Percentiles rank a stretch among this genome's conserved stretches.
Evolutionary conservation across 1,284 basidiomycete species (phyloP).

Genomic region (Trichosporon asahii): DNA sequence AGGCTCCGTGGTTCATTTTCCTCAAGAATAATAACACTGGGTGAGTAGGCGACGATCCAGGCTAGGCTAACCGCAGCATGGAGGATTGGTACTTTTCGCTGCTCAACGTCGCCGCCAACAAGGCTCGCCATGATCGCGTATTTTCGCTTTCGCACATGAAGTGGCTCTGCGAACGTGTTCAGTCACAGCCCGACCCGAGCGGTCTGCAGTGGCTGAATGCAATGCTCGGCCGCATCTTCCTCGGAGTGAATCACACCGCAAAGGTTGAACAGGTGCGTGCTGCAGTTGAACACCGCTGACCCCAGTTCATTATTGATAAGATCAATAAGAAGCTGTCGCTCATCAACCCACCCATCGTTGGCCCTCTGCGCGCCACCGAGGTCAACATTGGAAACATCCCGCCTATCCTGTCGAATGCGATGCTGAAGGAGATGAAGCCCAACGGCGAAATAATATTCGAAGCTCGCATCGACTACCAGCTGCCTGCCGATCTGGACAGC

Average conservation of each 20-base stretch:
- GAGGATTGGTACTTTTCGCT: slow-evolving; percentile 93
- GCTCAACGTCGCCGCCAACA: slow-evolving; percentile 62
- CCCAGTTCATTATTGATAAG: slow-evolving; percentile 70
- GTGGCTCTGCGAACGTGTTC: slow-evolving; percentile 71
- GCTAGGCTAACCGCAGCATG: slow-evolving; percentile 35
- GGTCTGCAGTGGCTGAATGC: slow-evolving; percentile 97
- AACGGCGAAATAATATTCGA: slow-evolving; percentile 90
- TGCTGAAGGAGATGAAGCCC: slow-evolving; percentile 91
- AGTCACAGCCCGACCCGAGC: slow-evolving; percentile 85
- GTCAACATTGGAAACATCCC: slow-evolving; percentile 82
- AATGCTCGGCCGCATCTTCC: slow-evolving; percentile 84
- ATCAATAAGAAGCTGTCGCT: slow-evolving; percentile 91
- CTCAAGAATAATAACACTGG: slow-evolving; percentile 68
- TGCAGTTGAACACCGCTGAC: background rate
- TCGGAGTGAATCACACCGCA: slow-evolving; percentile 82
- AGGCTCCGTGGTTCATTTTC: slow-evolving; percentile 83
- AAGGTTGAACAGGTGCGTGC: slow-evolving; percentile 61
- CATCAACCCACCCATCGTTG: slow-evolving; percentile 79
- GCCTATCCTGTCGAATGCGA: slow-evolving; percentile 82
- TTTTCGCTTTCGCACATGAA: slow-evolving; percentile 80
- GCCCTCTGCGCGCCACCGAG: slow-evolving; percentile 79
- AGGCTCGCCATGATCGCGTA: slow-evolving; percentile 55
- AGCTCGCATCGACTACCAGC: slow-evolving; percentile 68
- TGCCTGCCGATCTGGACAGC: slow-evolving; percentile 50
- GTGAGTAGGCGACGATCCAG: slow-evolving; percentile 27